Conservation (phyloP, 257 asterid species). For the Lithospermum erythrorhizon region DNA sequence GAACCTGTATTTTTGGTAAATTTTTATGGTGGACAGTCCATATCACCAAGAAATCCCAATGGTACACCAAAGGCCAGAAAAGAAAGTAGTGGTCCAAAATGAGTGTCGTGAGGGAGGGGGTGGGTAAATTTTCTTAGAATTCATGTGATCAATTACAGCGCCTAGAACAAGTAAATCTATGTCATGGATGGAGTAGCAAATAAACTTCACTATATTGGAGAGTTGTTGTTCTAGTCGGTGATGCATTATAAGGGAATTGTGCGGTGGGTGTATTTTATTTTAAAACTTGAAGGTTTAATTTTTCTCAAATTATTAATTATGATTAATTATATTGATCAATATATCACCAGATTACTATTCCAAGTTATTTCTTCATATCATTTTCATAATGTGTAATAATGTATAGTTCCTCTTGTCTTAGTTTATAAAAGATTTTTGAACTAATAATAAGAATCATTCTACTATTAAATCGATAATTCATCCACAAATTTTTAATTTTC, state of each 20-base stretch:
- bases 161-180: background rate
- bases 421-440: too few species aligned
- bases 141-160: background rate
- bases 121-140: background rate
- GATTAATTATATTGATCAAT: too few species aligned
- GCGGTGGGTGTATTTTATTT: background rate
- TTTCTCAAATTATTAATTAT: too few species aligned
- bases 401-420: too few species aligned
- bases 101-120: background rate
- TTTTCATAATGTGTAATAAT: too few species aligned
- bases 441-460: too few species aligned
- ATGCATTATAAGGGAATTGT: background rate
- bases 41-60: background rate
- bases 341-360: too few species aligned
- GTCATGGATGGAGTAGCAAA: background rate
- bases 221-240: background rate
- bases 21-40: background rate
- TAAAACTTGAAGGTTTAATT: too few species aligned
- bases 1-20: background rate
- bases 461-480: too few species aligned
- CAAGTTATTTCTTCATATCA: too few species aligned
- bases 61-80: background rate
- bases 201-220: background rate
- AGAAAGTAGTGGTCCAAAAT: background rate
- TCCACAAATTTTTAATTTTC: too few species aligned